Percentiles rank a stretch among this genome's conserved stretches.
phyloP scores from a whole-genome alignment of 331 rosid genomes.

The Malus hybrid region DNA sequence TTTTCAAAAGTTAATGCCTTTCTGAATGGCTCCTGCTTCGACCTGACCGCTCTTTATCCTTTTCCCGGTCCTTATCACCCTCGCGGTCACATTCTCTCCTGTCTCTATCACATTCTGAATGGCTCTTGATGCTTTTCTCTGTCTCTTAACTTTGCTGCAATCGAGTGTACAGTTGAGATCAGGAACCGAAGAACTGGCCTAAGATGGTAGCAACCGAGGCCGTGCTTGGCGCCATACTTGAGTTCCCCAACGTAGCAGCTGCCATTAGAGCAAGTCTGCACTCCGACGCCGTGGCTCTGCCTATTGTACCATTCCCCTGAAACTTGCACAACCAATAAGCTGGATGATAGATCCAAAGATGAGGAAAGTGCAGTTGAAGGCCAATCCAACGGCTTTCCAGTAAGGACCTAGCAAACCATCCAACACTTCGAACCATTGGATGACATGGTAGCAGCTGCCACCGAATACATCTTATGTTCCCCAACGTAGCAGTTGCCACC shows the following conservation, averaged over 20 bases:
- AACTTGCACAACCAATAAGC: conserved; percentile 93
- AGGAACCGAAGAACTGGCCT: conserved; percentile 36
- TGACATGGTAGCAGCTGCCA: too few species aligned
- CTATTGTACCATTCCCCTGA: conserved; percentile 92
- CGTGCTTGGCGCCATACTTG: conserved; percentile 88
- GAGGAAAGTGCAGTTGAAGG: conserved; percentile 91
- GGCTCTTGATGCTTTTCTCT: too few species aligned
- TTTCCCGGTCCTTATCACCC: too few species aligned
- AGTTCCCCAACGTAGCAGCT: conserved; percentile 82
- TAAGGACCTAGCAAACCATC: conserved; percentile 88
- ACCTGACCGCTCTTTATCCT: too few species aligned
- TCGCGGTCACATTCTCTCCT: too few species aligned
- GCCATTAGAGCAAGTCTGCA: conserved; percentile 84
- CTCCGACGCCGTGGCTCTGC: conserved; percentile 93
- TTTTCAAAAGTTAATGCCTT: too few species aligned
- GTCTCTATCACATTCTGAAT: too few species aligned
- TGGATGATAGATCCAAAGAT: conserved; percentile 92
- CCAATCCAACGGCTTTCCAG: conserved; percentile 86
- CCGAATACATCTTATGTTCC: too few species aligned
- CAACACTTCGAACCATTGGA: conserved; percentile 88
- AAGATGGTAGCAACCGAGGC: conserved; percentile 88
- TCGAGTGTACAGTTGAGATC: background rate
- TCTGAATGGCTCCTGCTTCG: too few species aligned
- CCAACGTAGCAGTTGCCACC: too few species aligned
- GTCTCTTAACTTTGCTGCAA: too few species aligned